Evolutionary conservation across 768 basidiomycete species (phyloP).

Genomic region (Daedalea quercina): DNA sequence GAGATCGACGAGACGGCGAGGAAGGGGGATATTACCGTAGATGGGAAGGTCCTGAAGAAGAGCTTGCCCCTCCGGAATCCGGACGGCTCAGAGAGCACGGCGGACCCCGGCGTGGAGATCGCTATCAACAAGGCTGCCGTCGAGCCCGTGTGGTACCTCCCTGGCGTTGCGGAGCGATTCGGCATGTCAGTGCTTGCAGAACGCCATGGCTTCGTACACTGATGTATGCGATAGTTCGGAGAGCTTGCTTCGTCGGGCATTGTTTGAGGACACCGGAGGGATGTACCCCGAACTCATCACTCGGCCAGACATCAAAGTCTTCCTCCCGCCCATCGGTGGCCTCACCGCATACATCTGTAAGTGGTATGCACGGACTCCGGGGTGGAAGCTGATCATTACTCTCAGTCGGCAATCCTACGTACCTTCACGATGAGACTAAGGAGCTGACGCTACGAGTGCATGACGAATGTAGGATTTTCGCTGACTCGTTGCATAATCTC

Average conservation of each 20-base stretch:
- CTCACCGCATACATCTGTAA: slow-evolving; percentile 88
- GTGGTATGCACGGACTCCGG: slow-evolving; percentile 12
- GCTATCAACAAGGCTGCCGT: slow-evolving; percentile 89
- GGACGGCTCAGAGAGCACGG: slow-evolving; percentile 51
- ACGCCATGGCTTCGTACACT: neutral
- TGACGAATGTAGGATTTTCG: slow-evolving; percentile 70
- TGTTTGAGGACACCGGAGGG: slow-evolving; percentile 95
- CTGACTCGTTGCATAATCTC: neutral
- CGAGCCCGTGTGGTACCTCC: slow-evolving; percentile 95
- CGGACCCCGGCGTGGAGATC: slow-evolving; percentile 79
- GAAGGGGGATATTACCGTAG: slow-evolving; percentile 65
- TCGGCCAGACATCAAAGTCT: slow-evolving; percentile 90
- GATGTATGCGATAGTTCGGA: slow-evolving; percentile 52
- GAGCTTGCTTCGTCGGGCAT: slow-evolving; percentile 73
- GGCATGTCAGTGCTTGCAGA: slow-evolving; percentile 59
- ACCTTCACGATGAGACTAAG: slow-evolving; percentile 66
- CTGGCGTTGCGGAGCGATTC: slow-evolving; percentile 91
- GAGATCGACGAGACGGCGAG: slow-evolving; percentile 83
- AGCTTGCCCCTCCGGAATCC: slow-evolving; percentile 56
- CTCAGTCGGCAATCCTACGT: slow-evolving; percentile 78
- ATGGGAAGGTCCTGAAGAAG: slow-evolving; percentile 77
- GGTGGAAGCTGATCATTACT: neutral
- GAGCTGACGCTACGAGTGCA: slow-evolving; percentile 86
- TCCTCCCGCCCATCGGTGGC: slow-evolving; percentile 91
- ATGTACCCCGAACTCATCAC: slow-evolving; percentile 97